Conservation (phyloP, 176 grass and related monocot species). For the Rhynchospora tenuis region DNA sequence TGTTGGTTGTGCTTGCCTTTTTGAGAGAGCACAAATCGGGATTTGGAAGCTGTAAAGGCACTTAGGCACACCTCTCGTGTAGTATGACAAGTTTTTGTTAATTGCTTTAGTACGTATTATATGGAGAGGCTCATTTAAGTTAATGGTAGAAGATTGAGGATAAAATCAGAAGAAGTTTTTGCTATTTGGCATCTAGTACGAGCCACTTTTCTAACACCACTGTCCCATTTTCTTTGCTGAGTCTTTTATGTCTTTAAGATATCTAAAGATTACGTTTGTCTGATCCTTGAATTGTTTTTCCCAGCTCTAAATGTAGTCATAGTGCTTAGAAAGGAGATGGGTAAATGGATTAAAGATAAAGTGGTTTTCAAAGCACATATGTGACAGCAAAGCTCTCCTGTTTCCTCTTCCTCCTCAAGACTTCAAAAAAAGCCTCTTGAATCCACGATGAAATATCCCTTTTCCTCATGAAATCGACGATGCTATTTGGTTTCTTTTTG, state of each 20-base stretch:
- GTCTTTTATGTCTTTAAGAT: slow-evolving; percentile 27
- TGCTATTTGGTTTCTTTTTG: slow-evolving; percentile 20
- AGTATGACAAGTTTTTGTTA: background rate
- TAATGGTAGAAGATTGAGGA: background rate
- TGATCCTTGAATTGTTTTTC: slow-evolving; percentile 6
- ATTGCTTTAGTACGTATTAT: background rate
- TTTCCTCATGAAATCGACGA: slow-evolving; percentile 8
- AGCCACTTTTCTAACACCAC: background rate
- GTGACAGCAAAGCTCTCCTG: slow-evolving; percentile 60
- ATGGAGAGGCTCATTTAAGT: background rate
- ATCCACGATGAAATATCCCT: slow-evolving; percentile 17
- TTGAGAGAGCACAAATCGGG: background rate
- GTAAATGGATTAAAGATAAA: slow-evolving; percentile 44
- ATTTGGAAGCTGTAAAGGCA: background rate
- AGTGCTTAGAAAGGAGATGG: slow-evolving; percentile 36
- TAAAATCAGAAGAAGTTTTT: slow-evolving; percentile 11
- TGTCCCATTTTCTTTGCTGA: slow-evolving; percentile 14
- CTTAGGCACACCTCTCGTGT: background rate
- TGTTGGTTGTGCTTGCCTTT: background rate
- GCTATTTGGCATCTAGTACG: background rate
- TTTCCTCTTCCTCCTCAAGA: slow-evolving; percentile 67
- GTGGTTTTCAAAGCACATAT: slow-evolving; percentile 38
- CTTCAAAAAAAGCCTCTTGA: slow-evolving; percentile 56
- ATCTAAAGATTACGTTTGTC: slow-evolving; percentile 33
- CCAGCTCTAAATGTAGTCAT: slow-evolving; percentile 8